Percentiles rank a stretch among this genome's conserved stretches.
Evolutionary conservation across 2,329 filamentous ascomycete genomes (phyloP).

Genomic region (Neophaeococcomyces mojaviensis): DNA sequence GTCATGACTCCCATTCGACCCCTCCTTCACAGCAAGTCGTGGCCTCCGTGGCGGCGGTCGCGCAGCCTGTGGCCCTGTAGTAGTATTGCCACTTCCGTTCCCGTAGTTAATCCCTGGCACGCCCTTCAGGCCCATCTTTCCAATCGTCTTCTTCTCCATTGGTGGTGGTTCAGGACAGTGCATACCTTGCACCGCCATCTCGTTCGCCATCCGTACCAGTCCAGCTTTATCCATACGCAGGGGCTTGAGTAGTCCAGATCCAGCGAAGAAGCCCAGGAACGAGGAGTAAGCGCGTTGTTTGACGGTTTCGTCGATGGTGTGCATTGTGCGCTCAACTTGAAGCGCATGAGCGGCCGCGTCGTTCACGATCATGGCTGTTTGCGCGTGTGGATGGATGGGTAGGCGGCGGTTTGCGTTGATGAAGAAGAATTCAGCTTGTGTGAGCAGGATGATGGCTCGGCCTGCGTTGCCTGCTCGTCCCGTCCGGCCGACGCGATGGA

Average conservation of each 20-base stretch:
- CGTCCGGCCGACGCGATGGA: constrained; percentile 70
- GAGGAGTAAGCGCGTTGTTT: constrained; percentile 33
- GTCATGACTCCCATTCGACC: neutral
- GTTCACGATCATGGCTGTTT: constrained; percentile 2
- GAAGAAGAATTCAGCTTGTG: constrained; percentile 44
- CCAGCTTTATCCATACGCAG: constrained; percentile 28
- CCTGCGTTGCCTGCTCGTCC: constrained; percentile 52
- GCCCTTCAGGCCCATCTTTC: constrained; percentile 34
- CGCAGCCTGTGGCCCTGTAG: neutral
- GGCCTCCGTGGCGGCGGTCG: neutral
- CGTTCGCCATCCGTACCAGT: constrained; percentile 25
- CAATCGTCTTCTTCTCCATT: constrained; percentile 31
- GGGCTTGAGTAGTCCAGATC: constrained; percentile 10
- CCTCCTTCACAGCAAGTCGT: neutral
- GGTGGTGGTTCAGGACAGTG: constrained; percentile 31
- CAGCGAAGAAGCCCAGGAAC: constrained; percentile 25
- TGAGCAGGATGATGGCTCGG: constrained; percentile 48
- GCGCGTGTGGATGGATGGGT: constrained; percentile 3
- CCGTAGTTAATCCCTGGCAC: constrained; percentile 24
- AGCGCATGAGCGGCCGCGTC: constrained; percentile 2
- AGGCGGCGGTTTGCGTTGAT: constrained; percentile 21
- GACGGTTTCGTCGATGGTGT: constrained; percentile 25
- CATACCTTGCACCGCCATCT: constrained; percentile 31
- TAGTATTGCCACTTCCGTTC: neutral
- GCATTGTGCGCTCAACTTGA: constrained; percentile 8